Conservation (phyloP, 371 early-diverging fungal genomes). For the Phascolomyces articulosus region DNA sequence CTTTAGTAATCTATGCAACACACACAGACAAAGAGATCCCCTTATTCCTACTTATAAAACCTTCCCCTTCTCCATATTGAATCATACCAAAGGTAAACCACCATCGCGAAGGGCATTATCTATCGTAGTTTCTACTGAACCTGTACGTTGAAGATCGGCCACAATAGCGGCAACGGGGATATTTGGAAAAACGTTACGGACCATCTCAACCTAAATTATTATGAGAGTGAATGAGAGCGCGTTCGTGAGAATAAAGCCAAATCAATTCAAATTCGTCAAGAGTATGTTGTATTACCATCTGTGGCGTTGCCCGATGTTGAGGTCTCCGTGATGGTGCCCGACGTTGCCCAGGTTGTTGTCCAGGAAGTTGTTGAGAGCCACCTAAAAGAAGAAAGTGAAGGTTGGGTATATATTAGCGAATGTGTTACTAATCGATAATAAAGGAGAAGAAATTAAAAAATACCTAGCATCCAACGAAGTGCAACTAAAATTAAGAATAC, state of each 20-base stretch:
- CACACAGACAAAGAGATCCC: no score
- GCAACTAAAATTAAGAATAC: conserved; percentile 74
- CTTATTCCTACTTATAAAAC: no score
- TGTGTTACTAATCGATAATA: no score
- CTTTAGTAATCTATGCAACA: no score
- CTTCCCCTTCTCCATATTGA: neutral
- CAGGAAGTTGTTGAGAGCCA: conserved; percentile 33
- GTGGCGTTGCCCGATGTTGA: conserved; percentile 59
- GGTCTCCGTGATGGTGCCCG: conserved; percentile 41
- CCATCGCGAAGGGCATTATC: conserved; percentile 86
- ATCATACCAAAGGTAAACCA: conserved; percentile 71
- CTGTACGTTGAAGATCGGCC: conserved; percentile 84
- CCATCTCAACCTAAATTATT: conserved; percentile 64
- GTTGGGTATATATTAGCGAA: no score
- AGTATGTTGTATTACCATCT: conserved; percentile 53
- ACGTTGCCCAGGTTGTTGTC: conserved; percentile 42
- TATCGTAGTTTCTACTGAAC: conserved; percentile 85
- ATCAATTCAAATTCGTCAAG: neutral
- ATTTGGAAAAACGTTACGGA: conserved; percentile 87
- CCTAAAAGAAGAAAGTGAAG: conserved; percentile 28
- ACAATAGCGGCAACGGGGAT: conserved; percentile 83
- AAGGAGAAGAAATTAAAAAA: neutral
- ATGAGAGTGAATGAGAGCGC: no score
- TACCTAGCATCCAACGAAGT: conserved; percentile 79
- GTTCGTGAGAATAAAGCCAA: neutral